Evolutionary conservation across 805 yeast species (phyloP).

Genomic region (Candida chilensis): DNA sequence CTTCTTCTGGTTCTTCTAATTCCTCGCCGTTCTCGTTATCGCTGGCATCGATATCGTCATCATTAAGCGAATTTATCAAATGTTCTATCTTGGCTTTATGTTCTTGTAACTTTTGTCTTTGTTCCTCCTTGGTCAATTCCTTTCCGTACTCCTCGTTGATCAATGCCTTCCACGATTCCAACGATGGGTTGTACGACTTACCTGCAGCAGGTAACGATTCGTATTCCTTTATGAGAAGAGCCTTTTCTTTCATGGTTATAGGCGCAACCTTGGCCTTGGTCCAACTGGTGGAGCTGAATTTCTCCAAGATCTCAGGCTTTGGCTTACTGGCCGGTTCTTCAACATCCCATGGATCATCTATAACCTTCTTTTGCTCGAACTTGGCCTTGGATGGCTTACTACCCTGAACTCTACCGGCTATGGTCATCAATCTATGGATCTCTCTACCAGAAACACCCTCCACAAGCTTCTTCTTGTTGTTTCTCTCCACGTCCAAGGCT

Average conservation of each 20-base stretch:
- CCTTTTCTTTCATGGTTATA: conserved; percentile 38
- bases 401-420: conserved; percentile 67
- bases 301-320: conserved; percentile 8
- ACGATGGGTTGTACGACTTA: conserved; percentile 85
- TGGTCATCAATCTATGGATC: conserved; percentile 54
- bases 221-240: conserved; percentile 43
- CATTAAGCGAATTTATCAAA: conserved; percentile 53
- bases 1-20: conserved; percentile 26
- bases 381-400: conserved; percentile 40
- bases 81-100: conserved; percentile 56
- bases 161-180: conserved; percentile 72
- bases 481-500: conserved; percentile 35
- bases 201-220: conserved; percentile 69
- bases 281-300: conserved; percentile 23
- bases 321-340: conserved; percentile 6
- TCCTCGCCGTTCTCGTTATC: conserved; percentile 27
- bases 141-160: conserved; percentile 55
- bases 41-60: conserved; percentile 35
- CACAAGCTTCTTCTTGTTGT: conserved; percentile 25
- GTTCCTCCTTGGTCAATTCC: conserved; percentile 61
- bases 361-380: conserved; percentile 57
- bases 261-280: conserved; percentile 48
- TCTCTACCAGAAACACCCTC: conserved; percentile 63
- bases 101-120: conserved; percentile 50
- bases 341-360: conserved; percentile 69